phyloP scores from a whole-genome alignment of 2,329 filamentous ascomycete genomes.

The Exophiala bonariae region DNA sequence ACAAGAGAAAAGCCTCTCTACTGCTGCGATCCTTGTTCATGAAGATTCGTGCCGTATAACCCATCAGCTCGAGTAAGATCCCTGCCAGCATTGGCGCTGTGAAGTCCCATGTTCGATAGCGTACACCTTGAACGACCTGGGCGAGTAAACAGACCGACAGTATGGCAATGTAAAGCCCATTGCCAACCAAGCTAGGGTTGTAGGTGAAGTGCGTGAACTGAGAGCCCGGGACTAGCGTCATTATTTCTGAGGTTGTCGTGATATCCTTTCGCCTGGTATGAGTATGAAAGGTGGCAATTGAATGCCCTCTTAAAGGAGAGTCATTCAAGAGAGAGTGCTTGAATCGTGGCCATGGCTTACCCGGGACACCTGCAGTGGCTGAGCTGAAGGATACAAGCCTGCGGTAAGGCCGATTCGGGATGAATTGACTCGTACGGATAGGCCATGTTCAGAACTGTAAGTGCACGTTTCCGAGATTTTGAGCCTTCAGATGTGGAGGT shows the following conservation, averaged over 20 bases:
- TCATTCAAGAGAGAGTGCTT: too few species aligned
- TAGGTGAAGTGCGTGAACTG: slow-evolving; percentile 39
- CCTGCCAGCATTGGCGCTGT: slow-evolving; percentile 54
- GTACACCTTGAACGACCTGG: slow-evolving; percentile 42
- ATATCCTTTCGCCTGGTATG: too few species aligned
- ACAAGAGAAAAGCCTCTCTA: slow-evolving; percentile 51
- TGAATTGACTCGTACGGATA: too few species aligned
- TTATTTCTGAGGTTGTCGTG: neutral
- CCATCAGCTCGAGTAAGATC: slow-evolving; percentile 56
- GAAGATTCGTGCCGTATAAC: slow-evolving; percentile 59
- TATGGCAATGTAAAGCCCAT: slow-evolving; percentile 52
- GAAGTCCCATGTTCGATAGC: slow-evolving; percentile 52
- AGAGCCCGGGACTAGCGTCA: neutral
- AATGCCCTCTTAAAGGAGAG: too few species aligned
- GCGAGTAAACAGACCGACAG: slow-evolving; percentile 48
- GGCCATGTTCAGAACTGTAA: too few species aligned
- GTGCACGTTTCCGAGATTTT: too few species aligned
- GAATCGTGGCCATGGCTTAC: too few species aligned
- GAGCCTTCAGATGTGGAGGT: too few species aligned
- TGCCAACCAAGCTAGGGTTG: slow-evolving; percentile 54
- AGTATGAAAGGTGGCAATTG: too few species aligned
- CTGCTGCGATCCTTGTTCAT: slow-evolving; percentile 51
- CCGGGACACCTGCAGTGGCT: too few species aligned
- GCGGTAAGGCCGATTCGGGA: too few species aligned
- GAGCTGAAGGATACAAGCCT: too few species aligned